Conservation (phyloP, 2,329 filamentous ascomycete genomes). For the Ceratocystiopsis sp. region DNA sequence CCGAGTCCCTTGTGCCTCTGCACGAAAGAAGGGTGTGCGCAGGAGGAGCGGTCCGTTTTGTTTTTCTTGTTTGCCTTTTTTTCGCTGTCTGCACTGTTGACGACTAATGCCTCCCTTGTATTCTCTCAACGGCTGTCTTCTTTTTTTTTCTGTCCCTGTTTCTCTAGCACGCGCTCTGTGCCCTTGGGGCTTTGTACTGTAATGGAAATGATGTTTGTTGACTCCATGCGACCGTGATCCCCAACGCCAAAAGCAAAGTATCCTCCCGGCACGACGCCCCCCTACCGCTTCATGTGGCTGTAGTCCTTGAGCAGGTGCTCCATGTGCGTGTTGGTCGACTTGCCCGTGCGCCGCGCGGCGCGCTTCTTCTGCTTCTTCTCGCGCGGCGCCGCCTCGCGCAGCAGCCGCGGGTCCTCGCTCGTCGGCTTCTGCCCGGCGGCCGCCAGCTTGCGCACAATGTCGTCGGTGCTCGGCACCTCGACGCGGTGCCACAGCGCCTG, state of each 20-base stretch:
- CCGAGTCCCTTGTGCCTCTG: too few relatives aligned
- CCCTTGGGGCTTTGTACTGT: too few relatives aligned
- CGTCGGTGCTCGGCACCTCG: slow-evolving; percentile 56
- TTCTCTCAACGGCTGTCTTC: too few relatives aligned
- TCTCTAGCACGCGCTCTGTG: background rate
- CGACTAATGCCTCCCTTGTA: too few relatives aligned
- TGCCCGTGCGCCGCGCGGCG: slow-evolving; percentile 48
- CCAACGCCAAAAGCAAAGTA: background rate
- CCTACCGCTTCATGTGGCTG: slow-evolving; percentile 27
- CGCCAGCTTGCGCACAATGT: slow-evolving; percentile 60
- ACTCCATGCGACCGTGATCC: too few relatives aligned
- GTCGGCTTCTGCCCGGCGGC: slow-evolving; percentile 70
- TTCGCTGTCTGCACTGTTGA: too few relatives aligned
- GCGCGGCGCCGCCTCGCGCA: slow-evolving; percentile 34
- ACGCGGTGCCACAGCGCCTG: slow-evolving; percentile 68
- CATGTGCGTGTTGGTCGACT: slow-evolving; percentile 83
- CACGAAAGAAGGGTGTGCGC: too few relatives aligned
- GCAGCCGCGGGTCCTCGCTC: slow-evolving; percentile 55
- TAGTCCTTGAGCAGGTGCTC: slow-evolving; percentile 62
- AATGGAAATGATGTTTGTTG: too few relatives aligned
- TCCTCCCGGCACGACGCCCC: background rate
- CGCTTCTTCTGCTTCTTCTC: slow-evolving; percentile 61
- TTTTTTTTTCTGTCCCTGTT: background rate
- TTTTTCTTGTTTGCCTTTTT: too few relatives aligned
- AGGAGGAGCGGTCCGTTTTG: too few relatives aligned